phyloP scores from a whole-genome alignment of 2,329 filamentous ascomycete species.

The Trichoderma breve region DNA sequence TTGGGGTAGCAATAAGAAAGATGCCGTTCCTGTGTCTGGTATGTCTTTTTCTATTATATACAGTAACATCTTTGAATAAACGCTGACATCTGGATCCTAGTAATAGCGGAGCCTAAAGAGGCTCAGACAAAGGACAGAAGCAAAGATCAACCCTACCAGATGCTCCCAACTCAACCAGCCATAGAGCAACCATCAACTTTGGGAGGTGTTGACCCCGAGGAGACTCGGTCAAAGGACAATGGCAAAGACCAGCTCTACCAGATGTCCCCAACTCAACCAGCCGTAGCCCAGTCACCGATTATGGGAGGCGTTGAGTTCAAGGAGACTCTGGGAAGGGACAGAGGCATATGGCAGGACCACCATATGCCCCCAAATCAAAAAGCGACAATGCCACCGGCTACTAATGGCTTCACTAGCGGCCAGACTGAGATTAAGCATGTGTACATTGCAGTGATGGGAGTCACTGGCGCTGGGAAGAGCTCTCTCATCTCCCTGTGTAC shows the following conservation, averaged over 20 bases:
- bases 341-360: too few species aligned
- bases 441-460: background rate
- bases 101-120: background rate
- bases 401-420: background rate
- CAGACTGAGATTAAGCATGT: background rate
- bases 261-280: background rate
- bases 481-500: background rate
- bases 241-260: background rate
- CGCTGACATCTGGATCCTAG: background rate
- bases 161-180: rapidly evolving
- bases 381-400: rapidly evolving
- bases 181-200: too few species aligned
- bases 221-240: background rate
- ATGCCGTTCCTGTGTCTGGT: background rate
- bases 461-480: background rate
- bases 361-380: background rate
- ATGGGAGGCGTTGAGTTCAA: too few species aligned
- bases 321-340: too few species aligned
- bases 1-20: background rate
- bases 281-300: too few species aligned
- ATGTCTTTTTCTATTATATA: background rate
- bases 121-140: background rate
- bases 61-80: too few species aligned
- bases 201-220: background rate
- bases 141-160: background rate